Evolutionary conservation across 2,329 filamentous ascomycete species (phyloP).

Genomic region (Exophiala aquamarina): DNA sequence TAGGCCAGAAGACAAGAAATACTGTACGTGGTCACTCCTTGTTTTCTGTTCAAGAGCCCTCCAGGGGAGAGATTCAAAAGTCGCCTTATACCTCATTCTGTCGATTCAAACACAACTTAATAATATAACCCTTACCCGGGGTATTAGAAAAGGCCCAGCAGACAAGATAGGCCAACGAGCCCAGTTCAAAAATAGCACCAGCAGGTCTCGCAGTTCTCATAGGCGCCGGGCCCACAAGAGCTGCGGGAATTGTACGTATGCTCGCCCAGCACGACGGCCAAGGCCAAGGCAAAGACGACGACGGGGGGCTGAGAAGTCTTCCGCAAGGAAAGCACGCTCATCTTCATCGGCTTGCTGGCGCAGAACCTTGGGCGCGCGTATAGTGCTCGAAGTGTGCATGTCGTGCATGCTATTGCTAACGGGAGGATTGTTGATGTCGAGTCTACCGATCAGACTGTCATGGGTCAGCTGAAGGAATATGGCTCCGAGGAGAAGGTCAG

Average conservation of each 20-base stretch:
- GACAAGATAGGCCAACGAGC: too few species aligned
- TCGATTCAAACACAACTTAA: too few species aligned
- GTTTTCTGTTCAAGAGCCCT: too few species aligned
- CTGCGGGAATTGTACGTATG: constrained; percentile 57
- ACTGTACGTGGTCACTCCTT: too few species aligned
- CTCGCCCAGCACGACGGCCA: constrained; percentile 45
- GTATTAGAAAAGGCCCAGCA: too few species aligned
- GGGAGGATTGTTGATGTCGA: constrained; percentile 39
- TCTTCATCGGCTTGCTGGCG: constrained; percentile 59
- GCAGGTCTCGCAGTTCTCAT: constrained; percentile 53
- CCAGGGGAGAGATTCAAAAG: too few species aligned
- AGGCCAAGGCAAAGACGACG: constrained; percentile 34
- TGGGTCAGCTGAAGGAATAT: constrained; percentile 51
- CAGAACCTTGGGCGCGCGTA: constrained; percentile 59
- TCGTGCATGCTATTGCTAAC: constrained; percentile 61
- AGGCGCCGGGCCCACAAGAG: constrained; percentile 49
- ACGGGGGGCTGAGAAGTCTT: constrained; percentile 39
- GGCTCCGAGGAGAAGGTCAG: constrained; percentile 43
- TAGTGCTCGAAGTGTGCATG: constrained; percentile 56
- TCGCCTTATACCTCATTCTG: too few species aligned
- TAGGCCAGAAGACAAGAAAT: too few species aligned
- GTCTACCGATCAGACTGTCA: constrained; percentile 25
- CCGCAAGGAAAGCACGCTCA: constrained; percentile 57
- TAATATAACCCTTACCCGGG: too few species aligned
- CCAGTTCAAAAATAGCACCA: constrained; percentile 52